Base-by-base conservation (phyloP, 192 early-diverging fungal species). In the Spinellus fusiger region DNA sequence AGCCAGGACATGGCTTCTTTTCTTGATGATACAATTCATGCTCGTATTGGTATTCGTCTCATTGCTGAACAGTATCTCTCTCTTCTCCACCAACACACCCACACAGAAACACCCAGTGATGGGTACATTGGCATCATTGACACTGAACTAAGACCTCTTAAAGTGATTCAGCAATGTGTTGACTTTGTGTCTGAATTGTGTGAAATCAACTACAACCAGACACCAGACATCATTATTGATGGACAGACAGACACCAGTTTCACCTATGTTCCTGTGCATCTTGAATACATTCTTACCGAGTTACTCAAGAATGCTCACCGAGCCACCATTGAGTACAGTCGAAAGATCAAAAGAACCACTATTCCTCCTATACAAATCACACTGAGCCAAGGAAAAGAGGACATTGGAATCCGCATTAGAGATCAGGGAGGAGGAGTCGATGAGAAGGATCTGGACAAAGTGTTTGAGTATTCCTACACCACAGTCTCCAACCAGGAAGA, bases 401-500 rank as follows among this genome's bases (percentile, higher is more conserved):
- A 90, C 40, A 84, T 95, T 5, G 86, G 84, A 9, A 85, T 98
- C 37, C 78, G 96, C 55, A 84, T 98, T 40, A 73, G 93, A 23
- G 95, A 98, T 66, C 87, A 89, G 61, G 95, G 95, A 34, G 93
- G 94, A 25, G 96, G 96, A 25, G 90, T 98, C 51, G 69, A 89
- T 7, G 69, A 80, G 18, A 72, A 87, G 56, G 88, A 93, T 62
- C 69, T 92, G 66, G 75, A 74, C 28, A 80, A 84, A 18, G 81
- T 94, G 2, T 98, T 93, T 78, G 93, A 98, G 56, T 98, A 95
- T 72, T 91, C 87, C 4, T 96, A 87, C 75, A 94, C 96, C 10
- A 94, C 94, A 4, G 90, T 94, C 18, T 75, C 76, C 28, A 80
- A 83, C 47, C 85, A 88, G 10, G 59, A 71, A 32, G 79, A 73